Conservation (phyloP, 2,329 filamentous ascomycete species). For the Monosporascus sp. region DNA sequence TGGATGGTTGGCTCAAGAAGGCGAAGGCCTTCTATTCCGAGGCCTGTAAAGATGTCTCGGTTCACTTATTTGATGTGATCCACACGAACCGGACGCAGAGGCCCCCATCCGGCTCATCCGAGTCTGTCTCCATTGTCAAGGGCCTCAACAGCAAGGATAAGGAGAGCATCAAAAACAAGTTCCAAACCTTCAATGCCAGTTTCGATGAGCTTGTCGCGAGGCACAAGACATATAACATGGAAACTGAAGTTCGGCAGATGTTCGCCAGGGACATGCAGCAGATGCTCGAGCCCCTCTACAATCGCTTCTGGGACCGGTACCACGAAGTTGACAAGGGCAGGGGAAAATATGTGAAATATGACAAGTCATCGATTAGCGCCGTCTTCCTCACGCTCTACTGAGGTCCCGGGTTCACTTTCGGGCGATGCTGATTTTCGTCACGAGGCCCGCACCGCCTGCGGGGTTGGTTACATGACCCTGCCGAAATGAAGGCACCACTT, state of each 20-base stretch:
- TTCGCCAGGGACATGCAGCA: slow-evolving; percentile 81
- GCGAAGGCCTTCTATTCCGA: slow-evolving; percentile 77
- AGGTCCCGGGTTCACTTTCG: neutral
- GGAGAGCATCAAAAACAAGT: slow-evolving; percentile 94
- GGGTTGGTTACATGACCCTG: neutral
- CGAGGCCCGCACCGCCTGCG: neutral
- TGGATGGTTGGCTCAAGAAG: slow-evolving; percentile 86
- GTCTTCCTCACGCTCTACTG: slow-evolving; percentile 52
- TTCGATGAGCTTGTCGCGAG: slow-evolving; percentile 85
- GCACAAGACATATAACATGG: slow-evolving; percentile 84
- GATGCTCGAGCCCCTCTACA: slow-evolving; percentile 91
- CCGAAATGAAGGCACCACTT: neutral
- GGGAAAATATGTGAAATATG: slow-evolving; percentile 97
- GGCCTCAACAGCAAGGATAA: slow-evolving; percentile 83
- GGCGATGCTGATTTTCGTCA: neutral
- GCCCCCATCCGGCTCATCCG: slow-evolving; percentile 69
- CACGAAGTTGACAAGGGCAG: slow-evolving; percentile 97
- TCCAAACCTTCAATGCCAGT: slow-evolving; percentile 79
- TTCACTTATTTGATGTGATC: slow-evolving; percentile 82
- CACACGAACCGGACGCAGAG: slow-evolving; percentile 75
- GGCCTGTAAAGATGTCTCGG: slow-evolving; percentile 81
- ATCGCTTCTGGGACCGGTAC: slow-evolving; percentile 93
- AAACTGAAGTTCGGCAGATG: slow-evolving; percentile 77
- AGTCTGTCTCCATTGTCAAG: slow-evolving; percentile 81
- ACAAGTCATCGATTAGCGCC: slow-evolving; percentile 74